These are phyloP conservation scores for Silene coronaria DNA, from an alignment of 179 eudicot species.

Conservation along the genomic window DNA sequence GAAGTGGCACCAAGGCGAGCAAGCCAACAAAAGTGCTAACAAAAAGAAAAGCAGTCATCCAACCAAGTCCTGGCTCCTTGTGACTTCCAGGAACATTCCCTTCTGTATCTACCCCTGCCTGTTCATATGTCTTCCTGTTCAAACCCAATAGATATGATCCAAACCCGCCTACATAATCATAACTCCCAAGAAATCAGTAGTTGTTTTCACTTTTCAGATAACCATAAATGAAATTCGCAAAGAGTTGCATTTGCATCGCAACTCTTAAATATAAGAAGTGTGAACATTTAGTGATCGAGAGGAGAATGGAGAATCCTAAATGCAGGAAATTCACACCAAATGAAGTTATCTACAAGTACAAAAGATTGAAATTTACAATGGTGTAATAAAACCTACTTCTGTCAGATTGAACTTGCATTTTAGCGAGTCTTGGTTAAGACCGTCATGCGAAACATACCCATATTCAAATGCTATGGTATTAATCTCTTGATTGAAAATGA, in stretches of 20 bases:
- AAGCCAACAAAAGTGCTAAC: constrained; percentile 75
- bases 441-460: neutral
- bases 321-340: constrained; percentile 4
- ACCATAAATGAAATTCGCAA: no score
- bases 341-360: neutral
- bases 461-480: neutral
- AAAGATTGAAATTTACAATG: no score
- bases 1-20: constrained; percentile 74
- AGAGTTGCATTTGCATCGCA: no score
- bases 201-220: no score
- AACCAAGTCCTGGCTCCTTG: constrained; percentile 62
- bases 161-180: constrained; percentile 59
- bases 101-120: constrained; percentile 60
- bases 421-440: neutral
- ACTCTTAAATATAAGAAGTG: no score
- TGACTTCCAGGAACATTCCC: constrained; percentile 62
- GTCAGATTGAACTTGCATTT: neutral
- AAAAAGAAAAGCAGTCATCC: constrained; percentile 83
- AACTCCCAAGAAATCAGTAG: no score
- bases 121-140: constrained; percentile 71
- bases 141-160: constrained; percentile 75
- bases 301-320: no score
- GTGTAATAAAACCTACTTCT: neutral
- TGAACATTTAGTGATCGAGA: no score
- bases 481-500: neutral